A percentile compares a stretch with the other conserved stretches of the same genome.
phyloP scores from a whole-genome alignment of 2,329 filamentous ascomycete species.

The Penicillium paneum region DNA sequence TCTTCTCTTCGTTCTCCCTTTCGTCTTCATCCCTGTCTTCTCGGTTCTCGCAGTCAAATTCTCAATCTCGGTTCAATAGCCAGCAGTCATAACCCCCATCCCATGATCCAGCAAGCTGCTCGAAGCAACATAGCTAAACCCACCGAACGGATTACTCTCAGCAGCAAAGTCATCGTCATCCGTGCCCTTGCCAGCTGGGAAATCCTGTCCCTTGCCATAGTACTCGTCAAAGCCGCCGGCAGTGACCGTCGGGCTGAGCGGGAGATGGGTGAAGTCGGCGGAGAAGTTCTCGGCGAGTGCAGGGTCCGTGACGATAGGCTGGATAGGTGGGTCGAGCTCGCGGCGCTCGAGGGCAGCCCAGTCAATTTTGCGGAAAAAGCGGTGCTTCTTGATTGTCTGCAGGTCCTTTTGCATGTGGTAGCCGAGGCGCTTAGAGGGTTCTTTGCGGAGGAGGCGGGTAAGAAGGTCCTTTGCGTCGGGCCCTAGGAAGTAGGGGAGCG shows the following conservation, averaged over 20 bases:
- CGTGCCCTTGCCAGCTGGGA: conserved; percentile 14
- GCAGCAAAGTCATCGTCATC: conserved; percentile 11
- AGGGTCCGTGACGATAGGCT: conserved; percentile 90
- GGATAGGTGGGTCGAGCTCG: conserved; percentile 83
- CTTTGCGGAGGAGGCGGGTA: conserved; percentile 83
- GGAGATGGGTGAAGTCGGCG: conserved; percentile 81
- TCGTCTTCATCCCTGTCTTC: not conserved
- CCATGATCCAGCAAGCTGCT: conserved; percentile 47
- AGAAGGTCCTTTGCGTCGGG: conserved; percentile 92
- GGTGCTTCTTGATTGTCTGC: conserved; percentile 78
- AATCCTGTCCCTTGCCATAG: conserved; percentile 19
- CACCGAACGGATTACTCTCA: conserved; percentile 46
- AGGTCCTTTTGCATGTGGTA: conserved; percentile 87
- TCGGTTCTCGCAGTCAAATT: not conserved
- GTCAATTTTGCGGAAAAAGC: conserved; percentile 96
- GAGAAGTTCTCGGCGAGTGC: conserved; percentile 96
- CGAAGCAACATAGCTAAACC: conserved; percentile 50
- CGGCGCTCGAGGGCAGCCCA: conserved; percentile 82
- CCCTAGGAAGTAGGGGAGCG: conserved; percentile 84
- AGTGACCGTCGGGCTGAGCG: conserved; percentile 67
- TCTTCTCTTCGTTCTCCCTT: not conserved
- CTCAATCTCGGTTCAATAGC: conserved; percentile 13
- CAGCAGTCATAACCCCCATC: conserved; percentile 28
- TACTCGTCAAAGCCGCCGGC: conserved; percentile 29
- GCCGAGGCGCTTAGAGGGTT: conserved; percentile 85